phyloP scores from a whole-genome alignment of 768 basidiomycete genomes.

The Infundibulicybe gibba region DNA sequence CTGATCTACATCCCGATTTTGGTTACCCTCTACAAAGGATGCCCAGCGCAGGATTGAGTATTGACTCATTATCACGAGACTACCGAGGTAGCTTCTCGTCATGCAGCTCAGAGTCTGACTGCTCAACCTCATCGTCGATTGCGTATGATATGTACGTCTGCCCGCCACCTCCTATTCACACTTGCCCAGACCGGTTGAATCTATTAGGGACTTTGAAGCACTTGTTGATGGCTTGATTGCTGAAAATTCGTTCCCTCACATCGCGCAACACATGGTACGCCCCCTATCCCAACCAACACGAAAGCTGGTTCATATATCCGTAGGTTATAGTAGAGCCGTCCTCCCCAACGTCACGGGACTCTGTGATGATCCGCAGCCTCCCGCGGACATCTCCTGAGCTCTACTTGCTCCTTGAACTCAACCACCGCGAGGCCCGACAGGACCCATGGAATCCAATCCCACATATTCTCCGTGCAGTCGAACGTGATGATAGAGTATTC shows the following conservation, averaged over 20 bases:
- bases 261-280: slow-evolving; percentile 17
- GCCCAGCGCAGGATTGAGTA: slow-evolving; percentile 21
- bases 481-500: slow-evolving; percentile 36
- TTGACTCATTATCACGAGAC: slow-evolving; percentile 12
- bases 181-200: background rate
- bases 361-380: slow-evolving; percentile 39
- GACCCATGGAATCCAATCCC: slow-evolving; percentile 57
- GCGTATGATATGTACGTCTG: slow-evolving; percentile 25
- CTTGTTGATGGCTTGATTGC: slow-evolving; percentile 25
- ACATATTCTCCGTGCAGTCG: slow-evolving; percentile 39
- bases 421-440: slow-evolving; percentile 35
- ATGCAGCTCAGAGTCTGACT: slow-evolving; percentile 17
- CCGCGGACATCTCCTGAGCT: slow-evolving; percentile 32
- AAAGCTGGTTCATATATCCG: background rate
- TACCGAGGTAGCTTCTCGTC: slow-evolving; percentile 15
- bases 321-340: slow-evolving; percentile 30
- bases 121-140: slow-evolving; percentile 24
- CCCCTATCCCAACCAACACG: background rate
- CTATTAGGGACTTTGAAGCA: slow-evolving; percentile 24
- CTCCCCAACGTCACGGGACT: slow-evolving; percentile 16
- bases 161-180: background rate
- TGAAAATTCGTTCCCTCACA: slow-evolving; percentile 14
- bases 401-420: slow-evolving; percentile 37
- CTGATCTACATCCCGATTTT: slow-evolving; percentile 15
- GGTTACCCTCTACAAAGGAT: slow-evolving; percentile 32